Evolutionary conservation across 1,139 yeast species (phyloP).

Genomic region (Hansenula lynferdii): DNA sequence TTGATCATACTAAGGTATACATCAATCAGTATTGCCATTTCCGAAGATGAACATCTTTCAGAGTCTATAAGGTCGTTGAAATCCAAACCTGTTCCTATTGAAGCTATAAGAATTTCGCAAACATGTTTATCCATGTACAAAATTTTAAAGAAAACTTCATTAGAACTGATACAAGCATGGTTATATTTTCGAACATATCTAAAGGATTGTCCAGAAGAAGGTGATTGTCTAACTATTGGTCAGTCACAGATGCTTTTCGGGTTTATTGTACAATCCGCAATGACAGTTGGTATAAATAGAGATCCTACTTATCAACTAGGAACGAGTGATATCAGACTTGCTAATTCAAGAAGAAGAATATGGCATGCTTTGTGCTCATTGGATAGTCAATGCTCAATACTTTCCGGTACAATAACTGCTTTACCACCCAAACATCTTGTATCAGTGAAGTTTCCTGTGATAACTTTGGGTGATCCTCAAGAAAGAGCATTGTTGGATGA

Average conservation of each 20-base stretch:
- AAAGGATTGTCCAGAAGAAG: slow-evolving; percentile 28
- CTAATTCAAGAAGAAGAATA: neutral
- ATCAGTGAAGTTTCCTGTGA: neutral
- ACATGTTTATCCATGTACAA: slow-evolving; percentile 13
- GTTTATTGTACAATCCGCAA: slow-evolving; percentile 29
- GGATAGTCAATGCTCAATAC: neutral
- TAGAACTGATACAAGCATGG: slow-evolving; percentile 12
- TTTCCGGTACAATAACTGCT: neutral
- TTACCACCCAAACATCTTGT: neutral
- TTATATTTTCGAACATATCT: slow-evolving; percentile 11
- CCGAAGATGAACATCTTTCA: slow-evolving; percentile 4
- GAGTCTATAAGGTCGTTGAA: neutral
- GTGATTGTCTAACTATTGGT: slow-evolving; percentile 29
- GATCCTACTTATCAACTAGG: slow-evolving; percentile 11
- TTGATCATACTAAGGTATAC: slow-evolving; percentile 4
- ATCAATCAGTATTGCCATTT: slow-evolving; percentile 3
- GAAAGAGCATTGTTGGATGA: neutral
- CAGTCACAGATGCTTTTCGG: slow-evolving; percentile 31
- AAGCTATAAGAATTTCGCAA: slow-evolving; percentile 9
- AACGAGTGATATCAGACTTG: neutral
- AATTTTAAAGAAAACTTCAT: slow-evolving; percentile 10
- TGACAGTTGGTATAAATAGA: slow-evolving; percentile 33
- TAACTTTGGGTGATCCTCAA: neutral
- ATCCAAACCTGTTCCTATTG: slow-evolving; percentile 4
- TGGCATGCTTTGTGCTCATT: neutral